Evolutionary conservation across 495 filamentous ascomycete genomes (phyloP).

Genomic region (Daldinia childiae): DNA sequence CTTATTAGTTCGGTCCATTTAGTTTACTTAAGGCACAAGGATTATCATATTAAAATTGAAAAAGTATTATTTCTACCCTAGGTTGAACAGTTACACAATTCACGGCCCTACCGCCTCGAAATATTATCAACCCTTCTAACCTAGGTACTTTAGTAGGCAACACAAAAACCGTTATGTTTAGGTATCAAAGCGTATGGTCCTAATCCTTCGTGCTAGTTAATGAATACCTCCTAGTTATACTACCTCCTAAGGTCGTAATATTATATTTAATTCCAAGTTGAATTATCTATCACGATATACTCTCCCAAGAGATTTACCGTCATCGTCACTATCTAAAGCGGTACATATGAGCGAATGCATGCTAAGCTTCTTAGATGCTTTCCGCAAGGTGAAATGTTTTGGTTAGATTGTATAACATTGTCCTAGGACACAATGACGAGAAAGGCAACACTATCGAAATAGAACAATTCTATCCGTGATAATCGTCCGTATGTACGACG

Average conservation of each 20-base stretch:
- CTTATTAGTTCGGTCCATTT: slow-evolving; percentile 2
- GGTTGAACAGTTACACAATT: slow-evolving; percentile 7
- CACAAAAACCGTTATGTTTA: neutral
- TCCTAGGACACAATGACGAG: slow-evolving; percentile 5
- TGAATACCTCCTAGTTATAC: too few species aligned
- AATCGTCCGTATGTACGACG: slow-evolving; percentile 27
- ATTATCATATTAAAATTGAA: slow-evolving; percentile 8
- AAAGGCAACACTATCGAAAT: slow-evolving; percentile 34
- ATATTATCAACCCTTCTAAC: neutral
- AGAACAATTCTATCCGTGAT: slow-evolving; percentile 33
- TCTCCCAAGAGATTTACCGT: neutral
- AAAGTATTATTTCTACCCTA: neutral
- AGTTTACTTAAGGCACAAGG: slow-evolving; percentile 6
- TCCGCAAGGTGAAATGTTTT: neutral
- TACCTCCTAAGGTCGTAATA: too few species aligned
- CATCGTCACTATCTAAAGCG: neutral
- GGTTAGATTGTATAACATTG: slow-evolving; percentile 1
- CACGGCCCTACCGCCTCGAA: neutral
- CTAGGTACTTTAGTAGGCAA: neutral
- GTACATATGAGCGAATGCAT: neutral
- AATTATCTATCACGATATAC: neutral
- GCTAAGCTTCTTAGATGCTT: neutral
- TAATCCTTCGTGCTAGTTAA: neutral
- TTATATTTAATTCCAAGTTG: too few species aligned
- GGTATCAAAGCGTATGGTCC: neutral